These are phyloP conservation scores for Mentha longifolia DNA, from an alignment of 257 asterid genomes.

Conservation along the genomic window DNA sequence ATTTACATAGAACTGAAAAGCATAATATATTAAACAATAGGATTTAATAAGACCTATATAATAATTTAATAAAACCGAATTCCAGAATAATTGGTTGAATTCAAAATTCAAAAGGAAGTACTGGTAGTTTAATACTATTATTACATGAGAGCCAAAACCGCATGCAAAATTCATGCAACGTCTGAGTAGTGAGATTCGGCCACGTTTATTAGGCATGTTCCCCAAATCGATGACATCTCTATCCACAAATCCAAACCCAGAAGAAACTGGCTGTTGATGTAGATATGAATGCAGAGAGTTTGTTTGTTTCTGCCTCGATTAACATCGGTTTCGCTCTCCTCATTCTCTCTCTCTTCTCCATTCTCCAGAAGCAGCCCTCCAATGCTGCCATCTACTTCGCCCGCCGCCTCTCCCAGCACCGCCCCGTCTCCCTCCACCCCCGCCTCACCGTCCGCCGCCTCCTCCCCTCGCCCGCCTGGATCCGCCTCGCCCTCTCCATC, in stretches of 20 bases:
- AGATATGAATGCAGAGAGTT: constrained; percentile 67
- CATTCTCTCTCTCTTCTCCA: constrained; percentile 66
- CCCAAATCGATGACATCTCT: background rate
- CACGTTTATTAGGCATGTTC: constrained; percentile 38
- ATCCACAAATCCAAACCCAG: background rate
- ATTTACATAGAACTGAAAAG: no score
- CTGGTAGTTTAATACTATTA: no score
- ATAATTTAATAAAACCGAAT: no score
- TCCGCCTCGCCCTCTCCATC: constrained; percentile 55
- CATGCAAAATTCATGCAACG: constrained; percentile 15
- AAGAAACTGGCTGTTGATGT: background rate
- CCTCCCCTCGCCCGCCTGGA: constrained; percentile 76
- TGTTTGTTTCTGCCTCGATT: constrained; percentile 72
- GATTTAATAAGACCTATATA: no score
- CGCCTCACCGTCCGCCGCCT: constrained; percentile 49
- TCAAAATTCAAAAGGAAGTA: no score
- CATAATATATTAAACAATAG: no score
- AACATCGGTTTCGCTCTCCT: constrained; percentile 76
- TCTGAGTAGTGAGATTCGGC: constrained; percentile 24
- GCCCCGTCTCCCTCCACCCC: constrained; percentile 42
- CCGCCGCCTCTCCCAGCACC: constrained; percentile 78
- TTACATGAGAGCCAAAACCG: background rate
- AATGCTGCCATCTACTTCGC: constrained; percentile 70
- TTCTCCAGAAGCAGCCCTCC: constrained; percentile 69
- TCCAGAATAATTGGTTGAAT: no score